A percentile compares a stretch with the other conserved stretches of the same genome.
Conservation (phyloP, 371 early-diverging fungal species). For the Mucor racemosus region DNA sequence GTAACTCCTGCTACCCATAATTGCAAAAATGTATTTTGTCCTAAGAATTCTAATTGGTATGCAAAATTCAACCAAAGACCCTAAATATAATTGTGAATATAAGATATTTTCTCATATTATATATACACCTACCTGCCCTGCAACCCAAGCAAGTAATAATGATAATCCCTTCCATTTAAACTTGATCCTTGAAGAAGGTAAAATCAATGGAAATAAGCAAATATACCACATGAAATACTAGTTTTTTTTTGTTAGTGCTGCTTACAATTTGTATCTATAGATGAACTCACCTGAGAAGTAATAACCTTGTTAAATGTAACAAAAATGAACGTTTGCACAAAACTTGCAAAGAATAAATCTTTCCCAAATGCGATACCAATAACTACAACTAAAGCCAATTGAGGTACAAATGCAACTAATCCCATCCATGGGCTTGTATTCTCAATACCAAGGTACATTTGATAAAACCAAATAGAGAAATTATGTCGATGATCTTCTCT, state of each 20-base stretch:
- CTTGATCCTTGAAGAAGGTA: slow-evolving; percentile 68
- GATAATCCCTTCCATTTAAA: slow-evolving; percentile 61
- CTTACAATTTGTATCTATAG: background rate
- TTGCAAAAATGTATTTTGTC: slow-evolving; percentile 76
- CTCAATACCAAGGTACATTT: slow-evolving; percentile 81
- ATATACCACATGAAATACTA: slow-evolving; percentile 99
- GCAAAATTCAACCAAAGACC: slow-evolving; percentile 85
- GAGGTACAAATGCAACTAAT: slow-evolving; percentile 79
- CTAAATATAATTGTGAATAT: slow-evolving; percentile 39
- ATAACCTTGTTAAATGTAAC: slow-evolving; percentile 97
- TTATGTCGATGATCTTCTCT: slow-evolving; percentile 98
- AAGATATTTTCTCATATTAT: background rate
- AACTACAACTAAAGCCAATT: slow-evolving; percentile 61
- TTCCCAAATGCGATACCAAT: slow-evolving; percentile 75
- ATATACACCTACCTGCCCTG: slow-evolving; percentile 57
- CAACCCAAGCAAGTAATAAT: slow-evolving; percentile 76
- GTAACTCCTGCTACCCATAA: slow-evolving; percentile 75
- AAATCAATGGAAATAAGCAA: slow-evolving; percentile 85
- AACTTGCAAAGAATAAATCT: slow-evolving; percentile 87
- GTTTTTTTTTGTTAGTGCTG: no score
- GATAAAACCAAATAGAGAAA: slow-evolving; percentile 95
- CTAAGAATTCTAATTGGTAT: slow-evolving; percentile 86
- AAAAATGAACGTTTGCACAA: slow-evolving; percentile 94
- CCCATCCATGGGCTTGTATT: slow-evolving; percentile 42
- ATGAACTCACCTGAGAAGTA: slow-evolving; percentile 86